A percentile compares a stretch with the other conserved stretches of the same genome.
Evolutionary conservation across 495 filamentous ascomycete genomes (phyloP).

Genomic region (Letharia columbiana): DNA sequence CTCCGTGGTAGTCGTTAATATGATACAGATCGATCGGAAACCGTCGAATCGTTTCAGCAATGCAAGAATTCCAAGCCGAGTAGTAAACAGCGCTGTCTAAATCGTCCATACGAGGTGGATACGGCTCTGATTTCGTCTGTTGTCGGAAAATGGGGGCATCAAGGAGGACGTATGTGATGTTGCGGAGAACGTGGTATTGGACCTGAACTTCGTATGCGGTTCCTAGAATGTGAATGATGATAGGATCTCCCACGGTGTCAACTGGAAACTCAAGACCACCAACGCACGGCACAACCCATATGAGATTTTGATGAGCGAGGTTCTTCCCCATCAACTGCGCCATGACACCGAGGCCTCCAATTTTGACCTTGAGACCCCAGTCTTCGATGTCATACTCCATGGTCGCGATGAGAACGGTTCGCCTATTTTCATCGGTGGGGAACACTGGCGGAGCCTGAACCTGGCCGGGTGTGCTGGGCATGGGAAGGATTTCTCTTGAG

Average conservation of each 20-base stretch:
- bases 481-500: slow-evolving; percentile 9
- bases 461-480: slow-evolving; percentile 15
- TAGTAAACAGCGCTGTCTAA: slow-evolving; percentile 56
- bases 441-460: slow-evolving; percentile 13
- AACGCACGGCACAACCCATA: slow-evolving; percentile 46
- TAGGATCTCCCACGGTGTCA: slow-evolving; percentile 37
- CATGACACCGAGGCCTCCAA: slow-evolving; percentile 45
- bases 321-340: slow-evolving; percentile 43
- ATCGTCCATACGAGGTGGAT: slow-evolving; percentile 39
- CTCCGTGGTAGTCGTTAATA: slow-evolving; percentile 75
- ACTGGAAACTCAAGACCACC: slow-evolving; percentile 41
- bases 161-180: slow-evolving; percentile 43
- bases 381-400: slow-evolving; percentile 47
- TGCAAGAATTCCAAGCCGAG: slow-evolving; percentile 56
- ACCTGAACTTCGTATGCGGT: slow-evolving; percentile 36
- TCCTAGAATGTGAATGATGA: slow-evolving; percentile 37
- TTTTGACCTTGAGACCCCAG: slow-evolving; percentile 44
- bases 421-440: slow-evolving; percentile 13
- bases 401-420: slow-evolving; percentile 40
- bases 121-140: slow-evolving; percentile 39
- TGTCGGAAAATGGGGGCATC: slow-evolving; percentile 41
- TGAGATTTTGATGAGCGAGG: slow-evolving; percentile 40
- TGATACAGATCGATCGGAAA: slow-evolving; percentile 66
- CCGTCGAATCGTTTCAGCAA: slow-evolving; percentile 47
- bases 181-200: slow-evolving; percentile 41